Conservation (phyloP, 371 early-diverging fungal genomes). For the Umbelopsis sp. region DNA sequence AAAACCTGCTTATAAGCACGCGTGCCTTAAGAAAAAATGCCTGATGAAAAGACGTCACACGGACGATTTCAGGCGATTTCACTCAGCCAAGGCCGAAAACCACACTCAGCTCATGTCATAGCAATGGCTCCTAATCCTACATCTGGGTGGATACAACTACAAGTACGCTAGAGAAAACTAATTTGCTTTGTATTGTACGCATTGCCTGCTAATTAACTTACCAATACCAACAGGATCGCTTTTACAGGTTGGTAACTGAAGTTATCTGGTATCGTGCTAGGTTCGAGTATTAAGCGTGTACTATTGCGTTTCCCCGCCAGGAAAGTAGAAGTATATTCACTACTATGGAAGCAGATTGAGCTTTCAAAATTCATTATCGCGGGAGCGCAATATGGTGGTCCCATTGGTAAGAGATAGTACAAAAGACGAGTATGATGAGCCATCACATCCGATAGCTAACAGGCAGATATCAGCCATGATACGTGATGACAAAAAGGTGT, state of each 20-base stretch:
- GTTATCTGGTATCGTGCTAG: neutral
- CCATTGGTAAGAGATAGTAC: slow-evolving; percentile 70
- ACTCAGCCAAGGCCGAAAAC: neutral
- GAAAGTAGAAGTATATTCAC: slow-evolving; percentile 80
- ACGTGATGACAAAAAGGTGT: slow-evolving; percentile 82
- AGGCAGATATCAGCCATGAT: slow-evolving; percentile 69
- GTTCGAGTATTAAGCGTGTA: too few relatives aligned
- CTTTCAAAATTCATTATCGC: slow-evolving; percentile 82
- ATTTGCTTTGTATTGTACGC: neutral
- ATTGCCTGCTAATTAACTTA: neutral
- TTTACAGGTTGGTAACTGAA: slow-evolving; percentile 40
- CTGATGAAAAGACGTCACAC: slow-evolving; percentile 15
- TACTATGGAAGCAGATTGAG: slow-evolving; percentile 88
- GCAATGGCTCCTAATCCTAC: slow-evolving; percentile 58
- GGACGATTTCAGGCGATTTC: neutral
- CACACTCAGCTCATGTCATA: slow-evolving; percentile 10
- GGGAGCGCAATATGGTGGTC: slow-evolving; percentile 89
- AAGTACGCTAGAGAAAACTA: slow-evolving; percentile 30
- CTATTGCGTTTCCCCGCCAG: slow-evolving; percentile 32
- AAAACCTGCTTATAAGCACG: neutral
- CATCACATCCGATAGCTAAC: neutral
- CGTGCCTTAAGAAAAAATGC: slow-evolving; percentile 12
- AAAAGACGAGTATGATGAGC: neutral
- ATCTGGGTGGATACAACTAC: slow-evolving; percentile 56
- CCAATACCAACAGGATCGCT: slow-evolving; percentile 41